Percentiles rank a stretch among this genome's conserved stretches.
Evolutionary conservation across 805 yeast genomes (phyloP).

Genomic region (Saccharomyces eubayanus): DNA sequence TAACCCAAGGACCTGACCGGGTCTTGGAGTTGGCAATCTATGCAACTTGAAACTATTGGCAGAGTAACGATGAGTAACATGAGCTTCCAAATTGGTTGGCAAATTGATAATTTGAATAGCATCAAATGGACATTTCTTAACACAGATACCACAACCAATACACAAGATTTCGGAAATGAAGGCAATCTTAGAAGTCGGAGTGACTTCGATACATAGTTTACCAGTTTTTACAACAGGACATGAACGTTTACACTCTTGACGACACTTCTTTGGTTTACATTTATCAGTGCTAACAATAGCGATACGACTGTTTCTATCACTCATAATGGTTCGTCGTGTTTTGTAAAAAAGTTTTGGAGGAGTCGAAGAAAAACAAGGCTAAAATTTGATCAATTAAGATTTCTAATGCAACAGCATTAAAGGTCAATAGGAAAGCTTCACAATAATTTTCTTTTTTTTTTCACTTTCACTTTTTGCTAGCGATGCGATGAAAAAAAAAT

Average conservation of each 20-base stretch:
- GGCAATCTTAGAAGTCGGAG: slow-evolving; percentile 84
- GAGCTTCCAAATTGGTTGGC: slow-evolving; percentile 87
- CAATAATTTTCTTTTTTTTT: background rate
- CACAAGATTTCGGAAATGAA: slow-evolving; percentile 90
- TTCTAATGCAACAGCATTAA: background rate
- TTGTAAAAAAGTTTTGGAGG: background rate
- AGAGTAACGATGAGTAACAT: slow-evolving; percentile 94
- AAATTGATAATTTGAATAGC: slow-evolving; percentile 93
- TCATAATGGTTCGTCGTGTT: slow-evolving; percentile 18
- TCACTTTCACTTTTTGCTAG: background rate
- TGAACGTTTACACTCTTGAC: slow-evolving; percentile 93
- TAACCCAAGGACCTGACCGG: slow-evolving; percentile 95
- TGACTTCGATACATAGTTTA: slow-evolving; percentile 92
- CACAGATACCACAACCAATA: slow-evolving; percentile 99
- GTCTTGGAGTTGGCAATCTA: slow-evolving; percentile 96
- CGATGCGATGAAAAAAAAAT: slow-evolving; percentile 1
- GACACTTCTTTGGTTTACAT: slow-evolving; percentile 97
- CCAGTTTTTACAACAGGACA: slow-evolving; percentile 99
- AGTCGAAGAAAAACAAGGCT: background rate
- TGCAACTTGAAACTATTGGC: slow-evolving; percentile 97
- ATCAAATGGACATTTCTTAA: slow-evolving; percentile 95
- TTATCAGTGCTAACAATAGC: slow-evolving; percentile 91
- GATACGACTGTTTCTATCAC: slow-evolving; percentile 62
- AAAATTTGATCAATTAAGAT: background rate
- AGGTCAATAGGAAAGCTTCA: background rate